These are phyloP conservation scores for Backusella sp. DNA, from an alignment of 192 early-diverging fungal genomes.

Conservation along the genomic window DNA sequence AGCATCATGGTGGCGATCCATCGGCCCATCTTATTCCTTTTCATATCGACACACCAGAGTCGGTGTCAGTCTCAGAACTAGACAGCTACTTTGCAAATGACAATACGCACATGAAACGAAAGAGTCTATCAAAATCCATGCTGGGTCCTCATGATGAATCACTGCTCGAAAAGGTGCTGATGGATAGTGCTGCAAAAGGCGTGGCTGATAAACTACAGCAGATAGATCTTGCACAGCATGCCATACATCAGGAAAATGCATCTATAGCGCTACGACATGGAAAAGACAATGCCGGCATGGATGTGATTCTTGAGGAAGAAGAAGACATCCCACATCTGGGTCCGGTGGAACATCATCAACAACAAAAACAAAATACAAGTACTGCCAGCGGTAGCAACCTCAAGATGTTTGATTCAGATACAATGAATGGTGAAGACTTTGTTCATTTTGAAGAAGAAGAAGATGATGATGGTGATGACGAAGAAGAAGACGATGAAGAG, in stretches of 20 bases:
- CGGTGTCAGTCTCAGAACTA: slow-evolving; percentile 24
- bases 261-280: not conserved
- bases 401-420: not conserved
- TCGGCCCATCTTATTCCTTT: slow-evolving; percentile 11
- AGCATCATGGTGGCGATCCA: not conserved
- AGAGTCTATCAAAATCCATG: not conserved
- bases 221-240: not conserved
- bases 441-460: not conserved
- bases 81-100: slow-evolving; percentile 17
- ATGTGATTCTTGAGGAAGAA: not conserved
- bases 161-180: slow-evolving; percentile 27
- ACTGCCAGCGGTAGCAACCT: not conserved
- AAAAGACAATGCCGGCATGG: not conserved
- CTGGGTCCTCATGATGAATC: slow-evolving; percentile 19
- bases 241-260: not conserved
- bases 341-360: not conserved
- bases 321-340: not conserved
- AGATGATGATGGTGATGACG: not conserved
- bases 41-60: slow-evolving; percentile 13
- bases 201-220: not conserved
- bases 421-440: slow-evolving; percentile 5
- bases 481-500: not conserved
- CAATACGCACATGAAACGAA: not conserved
- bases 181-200: slow-evolving; percentile 21
- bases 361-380: not conserved